Conservation (phyloP, 441 rosid species). For the Erysimum cheiri region DNA sequence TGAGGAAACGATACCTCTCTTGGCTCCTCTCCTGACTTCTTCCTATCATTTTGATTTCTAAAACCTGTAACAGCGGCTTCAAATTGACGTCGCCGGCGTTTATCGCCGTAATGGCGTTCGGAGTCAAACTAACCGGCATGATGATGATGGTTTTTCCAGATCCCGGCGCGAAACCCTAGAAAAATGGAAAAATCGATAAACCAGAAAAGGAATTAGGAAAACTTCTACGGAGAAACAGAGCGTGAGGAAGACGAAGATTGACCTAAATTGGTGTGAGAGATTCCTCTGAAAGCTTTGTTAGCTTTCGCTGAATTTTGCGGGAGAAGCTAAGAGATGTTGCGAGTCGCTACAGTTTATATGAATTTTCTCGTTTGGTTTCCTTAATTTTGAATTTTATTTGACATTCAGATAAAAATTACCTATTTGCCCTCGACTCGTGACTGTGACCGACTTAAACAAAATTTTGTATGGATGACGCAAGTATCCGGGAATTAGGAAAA, state of each 20-base stretch:
- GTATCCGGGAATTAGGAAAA: too few relatives aligned
- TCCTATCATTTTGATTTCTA: constrained; percentile 68
- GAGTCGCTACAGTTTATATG: neutral
- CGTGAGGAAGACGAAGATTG: neutral
- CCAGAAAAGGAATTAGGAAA: neutral
- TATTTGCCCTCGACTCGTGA: neutral
- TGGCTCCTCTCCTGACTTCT: constrained; percentile 55
- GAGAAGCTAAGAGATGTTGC: constrained; percentile 1
- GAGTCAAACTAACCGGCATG: constrained; percentile 78
- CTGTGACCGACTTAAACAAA: neutral
- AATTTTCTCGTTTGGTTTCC: neutral
- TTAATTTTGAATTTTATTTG: constrained; percentile 7
- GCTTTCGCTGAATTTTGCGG: constrained; percentile 6
- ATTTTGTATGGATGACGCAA: too few relatives aligned
- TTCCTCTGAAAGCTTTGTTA: constrained; percentile 14
- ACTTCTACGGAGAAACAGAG: neutral
- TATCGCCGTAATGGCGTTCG: constrained; percentile 66
- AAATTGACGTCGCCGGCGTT: constrained; percentile 72
- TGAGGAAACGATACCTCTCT: constrained; percentile 63
- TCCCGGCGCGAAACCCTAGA: constrained; percentile 34
- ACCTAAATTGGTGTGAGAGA: neutral
- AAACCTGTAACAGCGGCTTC: constrained; percentile 79
- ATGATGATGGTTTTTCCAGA: neutral
- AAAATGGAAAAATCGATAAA: constrained; percentile 15
- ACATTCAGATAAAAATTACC: neutral